phyloP scores from a whole-genome alignment of 306 rosid genomes.

The Psophocarpus tetragonolobus region DNA sequence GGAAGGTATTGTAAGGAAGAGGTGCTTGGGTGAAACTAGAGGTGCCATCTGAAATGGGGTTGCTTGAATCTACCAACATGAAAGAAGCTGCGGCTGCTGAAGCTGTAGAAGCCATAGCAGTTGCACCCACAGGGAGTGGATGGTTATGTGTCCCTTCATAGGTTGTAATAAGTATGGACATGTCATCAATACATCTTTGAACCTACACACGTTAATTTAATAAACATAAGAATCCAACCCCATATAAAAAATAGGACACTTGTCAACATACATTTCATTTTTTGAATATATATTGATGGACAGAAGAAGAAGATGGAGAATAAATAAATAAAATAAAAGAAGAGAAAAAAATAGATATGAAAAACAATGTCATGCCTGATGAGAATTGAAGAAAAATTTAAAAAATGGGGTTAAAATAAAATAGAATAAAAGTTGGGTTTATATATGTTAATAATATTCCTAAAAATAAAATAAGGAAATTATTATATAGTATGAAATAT shows the following conservation, averaged over 20 bases:
- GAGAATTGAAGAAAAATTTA: too few relatives aligned
- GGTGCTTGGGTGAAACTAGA: conserved; percentile 44
- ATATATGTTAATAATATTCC: too few relatives aligned
- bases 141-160: conserved; percentile 98
- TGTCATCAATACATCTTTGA: conserved; percentile 94
- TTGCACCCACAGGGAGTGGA: conserved; percentile 92
- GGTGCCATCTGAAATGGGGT: conserved; percentile 35
- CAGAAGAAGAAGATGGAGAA: too few relatives aligned
- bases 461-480: background rate
- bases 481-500: background rate
- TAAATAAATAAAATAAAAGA: too few relatives aligned
- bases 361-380: too few relatives aligned
- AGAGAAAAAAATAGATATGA: too few relatives aligned
- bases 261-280: too few relatives aligned
- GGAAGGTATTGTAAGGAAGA: conserved; percentile 38
- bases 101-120: conserved; percentile 93
- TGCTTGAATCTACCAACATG: conserved; percentile 65
- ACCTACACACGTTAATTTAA: conserved; percentile 51
- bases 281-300: too few relatives aligned
- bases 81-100: conserved; percentile 75
- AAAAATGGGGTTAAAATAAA: too few relatives aligned
- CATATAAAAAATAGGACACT: background rate
- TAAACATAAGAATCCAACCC: background rate
- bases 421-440: too few relatives aligned
- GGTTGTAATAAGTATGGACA: conserved; percentile 91